Evolutionary conservation across 306 rosid species (phyloP).

Genomic region (Quercus agrifolia): DNA sequence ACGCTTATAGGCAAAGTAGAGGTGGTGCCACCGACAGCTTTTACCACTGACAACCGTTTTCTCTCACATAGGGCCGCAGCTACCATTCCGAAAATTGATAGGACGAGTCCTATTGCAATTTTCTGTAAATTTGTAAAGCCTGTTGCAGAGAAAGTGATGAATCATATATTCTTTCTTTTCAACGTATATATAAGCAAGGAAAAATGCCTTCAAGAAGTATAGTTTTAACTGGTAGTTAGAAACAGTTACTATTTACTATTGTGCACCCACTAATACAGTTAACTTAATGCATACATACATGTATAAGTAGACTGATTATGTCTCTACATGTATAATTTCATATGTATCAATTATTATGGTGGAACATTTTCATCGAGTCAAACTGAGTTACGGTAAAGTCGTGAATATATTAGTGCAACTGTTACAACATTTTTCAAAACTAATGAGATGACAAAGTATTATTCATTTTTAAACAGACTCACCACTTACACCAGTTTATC

Average conservation of each 20-base stretch:
- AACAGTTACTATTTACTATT: neutral
- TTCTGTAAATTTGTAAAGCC: conserved; percentile 81
- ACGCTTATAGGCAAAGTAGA: conserved; percentile 67
- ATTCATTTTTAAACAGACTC: too few species aligned
- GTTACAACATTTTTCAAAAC: too few species aligned
- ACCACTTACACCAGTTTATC: too few species aligned
- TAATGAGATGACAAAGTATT: too few species aligned
- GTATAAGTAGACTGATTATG: neutral
- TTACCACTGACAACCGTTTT: conserved; percentile 61
- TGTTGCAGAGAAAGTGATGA: conserved; percentile 14
- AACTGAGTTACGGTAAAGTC: too few species aligned
- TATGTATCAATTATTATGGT: too few species aligned
- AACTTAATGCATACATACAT: neutral
- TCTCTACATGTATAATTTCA: neutral
- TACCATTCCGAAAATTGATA: conserved; percentile 70
- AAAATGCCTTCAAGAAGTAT: neutral
- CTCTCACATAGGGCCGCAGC: conserved; percentile 62
- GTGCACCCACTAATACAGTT: too few species aligned
- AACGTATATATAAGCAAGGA: neutral
- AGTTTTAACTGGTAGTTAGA: neutral
- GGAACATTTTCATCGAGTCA: too few species aligned
- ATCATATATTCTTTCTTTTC: neutral
- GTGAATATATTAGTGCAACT: too few species aligned
- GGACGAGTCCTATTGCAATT: conserved; percentile 70
- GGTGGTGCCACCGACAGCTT: conserved; percentile 19